Evolutionary conservation across 1,284 basidiomycete genomes (phyloP).

Genomic region (Trichosporon inkin): DNA sequence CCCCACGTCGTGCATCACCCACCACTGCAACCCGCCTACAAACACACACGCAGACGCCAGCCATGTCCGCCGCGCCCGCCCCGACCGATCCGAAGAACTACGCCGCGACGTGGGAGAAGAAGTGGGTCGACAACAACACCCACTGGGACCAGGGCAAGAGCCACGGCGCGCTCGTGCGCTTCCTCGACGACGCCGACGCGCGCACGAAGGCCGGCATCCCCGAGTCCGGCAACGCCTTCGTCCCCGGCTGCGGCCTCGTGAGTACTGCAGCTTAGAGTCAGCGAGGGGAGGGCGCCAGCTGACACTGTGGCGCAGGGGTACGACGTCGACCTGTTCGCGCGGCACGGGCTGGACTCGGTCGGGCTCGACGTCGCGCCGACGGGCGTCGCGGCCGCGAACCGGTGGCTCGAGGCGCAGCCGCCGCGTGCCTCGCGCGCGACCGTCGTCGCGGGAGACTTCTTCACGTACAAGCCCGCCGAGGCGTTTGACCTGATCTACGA

Average conservation of each 20-base stretch:
- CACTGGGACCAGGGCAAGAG: constrained; percentile 59
- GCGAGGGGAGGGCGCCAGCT: not conserved
- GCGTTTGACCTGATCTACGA: constrained; percentile 62
- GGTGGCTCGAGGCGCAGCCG: constrained; percentile 47
- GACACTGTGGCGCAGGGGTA: constrained; percentile 56
- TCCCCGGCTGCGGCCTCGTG: constrained; percentile 69
- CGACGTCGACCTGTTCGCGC: constrained; percentile 59
- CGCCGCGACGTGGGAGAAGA: constrained; percentile 27
- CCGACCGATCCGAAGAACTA: not conserved
- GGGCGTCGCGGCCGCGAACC: constrained; percentile 56
- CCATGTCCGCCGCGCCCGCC: not conserved
- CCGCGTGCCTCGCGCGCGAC: constrained; percentile 11
- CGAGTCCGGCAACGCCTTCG: constrained; percentile 57
- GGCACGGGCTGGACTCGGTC: constrained; percentile 54
- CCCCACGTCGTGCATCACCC: too few relatives aligned
- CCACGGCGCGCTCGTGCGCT: constrained; percentile 59
- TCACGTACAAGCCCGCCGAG: constrained; percentile 52
- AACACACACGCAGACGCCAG: not conserved
- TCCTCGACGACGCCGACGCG: constrained; percentile 54
- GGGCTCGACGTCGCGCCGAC: constrained; percentile 61
- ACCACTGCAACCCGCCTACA: not conserved
- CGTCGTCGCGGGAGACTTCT: constrained; percentile 58
- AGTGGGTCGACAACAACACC: constrained; percentile 43
- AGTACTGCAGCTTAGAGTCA: constrained; percentile 25
- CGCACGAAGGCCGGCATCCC: constrained; percentile 54